phyloP scores from a whole-genome alignment of 148 eudicot species.

The Chenopodium album region DNA sequence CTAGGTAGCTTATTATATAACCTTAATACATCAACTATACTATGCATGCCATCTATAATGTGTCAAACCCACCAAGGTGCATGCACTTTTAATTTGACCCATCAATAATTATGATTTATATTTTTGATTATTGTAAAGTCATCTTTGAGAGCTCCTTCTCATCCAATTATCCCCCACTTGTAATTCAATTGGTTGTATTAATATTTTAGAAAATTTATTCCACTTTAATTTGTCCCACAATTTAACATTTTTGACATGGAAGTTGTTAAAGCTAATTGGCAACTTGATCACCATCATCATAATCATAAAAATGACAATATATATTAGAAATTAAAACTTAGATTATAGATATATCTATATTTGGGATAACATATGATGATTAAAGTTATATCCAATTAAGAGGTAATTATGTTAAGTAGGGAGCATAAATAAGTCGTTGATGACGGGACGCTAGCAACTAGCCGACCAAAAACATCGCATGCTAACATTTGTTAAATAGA shows the following conservation, averaged over 20 bases:
- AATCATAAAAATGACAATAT: background rate
- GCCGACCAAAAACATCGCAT: constrained; percentile 30
- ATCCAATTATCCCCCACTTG: constrained; percentile 13
- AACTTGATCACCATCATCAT: constrained; percentile 20
- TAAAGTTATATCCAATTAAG: constrained; percentile 3
- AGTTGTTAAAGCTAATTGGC: background rate
- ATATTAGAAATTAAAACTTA: background rate
- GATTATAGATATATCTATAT: background rate
- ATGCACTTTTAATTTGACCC: constrained; percentile 24
- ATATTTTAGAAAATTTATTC: background rate
- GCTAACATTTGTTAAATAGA: constrained; percentile 20
- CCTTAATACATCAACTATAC: constrained; percentile 11
- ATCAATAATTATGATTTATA: background rate
- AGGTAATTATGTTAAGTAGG: background rate
- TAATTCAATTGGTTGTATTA: background rate
- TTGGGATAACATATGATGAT: constrained; percentile 2
- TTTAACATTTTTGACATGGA: constrained; percentile 10
- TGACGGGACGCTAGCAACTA: constrained; percentile 3
- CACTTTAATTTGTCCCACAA: constrained; percentile 6
- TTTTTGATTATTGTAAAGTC: background rate
- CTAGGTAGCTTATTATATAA: background rate
- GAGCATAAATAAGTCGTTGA: constrained; percentile 14
- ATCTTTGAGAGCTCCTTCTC: constrained; percentile 28
- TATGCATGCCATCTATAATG: constrained; percentile 20
- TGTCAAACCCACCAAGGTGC: constrained; percentile 27